These are phyloP conservation scores for Sphagnum magellanicum DNA, from an alignment of 228 moss, liverwort and hornwort genomes.

Conservation along the genomic window DNA sequence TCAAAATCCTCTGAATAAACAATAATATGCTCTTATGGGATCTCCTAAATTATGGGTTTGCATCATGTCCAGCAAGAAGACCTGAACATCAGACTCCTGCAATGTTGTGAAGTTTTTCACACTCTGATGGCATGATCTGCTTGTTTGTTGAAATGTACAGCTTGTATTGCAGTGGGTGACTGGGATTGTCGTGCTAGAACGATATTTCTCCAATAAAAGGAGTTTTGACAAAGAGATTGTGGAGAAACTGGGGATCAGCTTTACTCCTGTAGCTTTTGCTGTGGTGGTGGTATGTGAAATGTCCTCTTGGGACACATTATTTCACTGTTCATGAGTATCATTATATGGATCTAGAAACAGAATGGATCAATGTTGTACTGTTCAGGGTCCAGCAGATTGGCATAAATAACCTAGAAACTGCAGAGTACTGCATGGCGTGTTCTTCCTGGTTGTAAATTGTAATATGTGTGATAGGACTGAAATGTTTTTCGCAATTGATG, in stretches of 20 bases:
- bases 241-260: slow-evolving; percentile 70
- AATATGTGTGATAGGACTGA: no score
- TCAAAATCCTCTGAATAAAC: background rate
- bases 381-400: no score
- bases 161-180: slow-evolving; percentile 62
- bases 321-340: no score
- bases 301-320: background rate
- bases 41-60: background rate
- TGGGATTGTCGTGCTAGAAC: slow-evolving; percentile 72
- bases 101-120: background rate
- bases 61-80: background rate
- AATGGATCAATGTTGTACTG: no score
- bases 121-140: background rate
- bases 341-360: no score
- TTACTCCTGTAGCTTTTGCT: slow-evolving; percentile 61
- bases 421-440: no score
- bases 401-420: no score
- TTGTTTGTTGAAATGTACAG: slow-evolving; percentile 23
- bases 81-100: background rate
- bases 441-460: no score
- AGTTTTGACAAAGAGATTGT: slow-evolving; percentile 60
- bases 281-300: slow-evolving; percentile 49
- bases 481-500: no score
- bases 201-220: slow-evolving; percentile 48
- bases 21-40: slow-evolving; percentile 27